Conservation (phyloP, 2,329 filamentous ascomycete genomes). For the Ascosphaera apis region DNA sequence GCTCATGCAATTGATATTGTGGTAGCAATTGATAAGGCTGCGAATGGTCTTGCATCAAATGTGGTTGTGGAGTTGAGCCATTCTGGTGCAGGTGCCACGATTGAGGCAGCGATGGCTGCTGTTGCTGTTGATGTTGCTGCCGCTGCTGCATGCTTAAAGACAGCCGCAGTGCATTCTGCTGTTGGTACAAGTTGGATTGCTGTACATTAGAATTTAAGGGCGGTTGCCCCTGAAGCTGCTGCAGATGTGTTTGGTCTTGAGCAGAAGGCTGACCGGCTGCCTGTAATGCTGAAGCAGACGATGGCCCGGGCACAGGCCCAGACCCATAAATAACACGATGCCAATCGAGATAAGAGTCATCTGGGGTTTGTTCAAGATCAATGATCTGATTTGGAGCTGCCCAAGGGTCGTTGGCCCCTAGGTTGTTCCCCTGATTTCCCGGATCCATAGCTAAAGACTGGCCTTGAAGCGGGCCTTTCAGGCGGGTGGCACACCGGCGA, state of each 20-base stretch:
- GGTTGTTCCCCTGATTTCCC: neutral
- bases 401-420: neutral
- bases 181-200: constrained; percentile 1
- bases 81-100: constrained; percentile 13
- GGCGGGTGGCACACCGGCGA: no score
- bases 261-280: neutral
- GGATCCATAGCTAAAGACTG: neutral
- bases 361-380: neutral
- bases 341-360: neutral
- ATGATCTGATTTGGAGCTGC: neutral
- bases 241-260: neutral
- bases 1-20: constrained; percentile 11
- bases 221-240: constrained; percentile 8
- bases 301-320: neutral
- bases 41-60: constrained; percentile 1
- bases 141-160: constrained; percentile 6
- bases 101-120: constrained; percentile 8
- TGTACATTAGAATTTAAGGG: constrained; percentile 8
- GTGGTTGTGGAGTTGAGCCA: constrained; percentile 9
- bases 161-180: constrained; percentile 4
- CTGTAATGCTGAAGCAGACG: neutral
- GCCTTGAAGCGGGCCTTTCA: no score
- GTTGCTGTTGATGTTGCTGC: constrained; percentile 6
- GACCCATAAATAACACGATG: neutral
- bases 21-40: constrained; percentile 10